Evolutionary conservation across 2,329 filamentous ascomycete species (phyloP), one percentile per base, ranked within the genome.

Genomic region (Stemphylium beticola): DNA sequence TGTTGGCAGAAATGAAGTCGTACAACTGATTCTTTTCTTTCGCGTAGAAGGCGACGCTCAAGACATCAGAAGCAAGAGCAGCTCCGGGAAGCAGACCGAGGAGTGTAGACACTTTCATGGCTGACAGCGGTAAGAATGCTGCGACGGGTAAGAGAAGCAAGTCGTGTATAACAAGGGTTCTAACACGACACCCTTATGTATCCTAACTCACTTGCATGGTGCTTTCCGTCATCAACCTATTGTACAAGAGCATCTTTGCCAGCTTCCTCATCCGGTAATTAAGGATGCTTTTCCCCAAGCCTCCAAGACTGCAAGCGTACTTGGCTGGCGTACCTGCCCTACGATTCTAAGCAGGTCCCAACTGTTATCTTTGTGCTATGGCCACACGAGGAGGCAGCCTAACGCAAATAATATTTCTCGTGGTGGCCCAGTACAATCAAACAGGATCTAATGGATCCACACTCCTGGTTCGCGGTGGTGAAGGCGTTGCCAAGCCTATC

Each of bases 1-100:
- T 58, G 43, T 73, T 72, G 26, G 58, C 55, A 4, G 66, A 65
- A 44, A 73, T 69, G 51, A 72, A 70, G 26, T 67, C 53, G 22
- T 64, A 58, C 7, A 73, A 54, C 18, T 69, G 54, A 2, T 42
- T 66, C 48, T 63, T 66, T 44, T 72, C 68, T 37, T 79, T 67
- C 0, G 69, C 59, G 49, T 60, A 60, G 47, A 72, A 66, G 7
- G 69, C 65, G 31, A 72, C 68, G 51, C 61, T 67, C 49, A 71
- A 52, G 29, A 66, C 56, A 45, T 71, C 60, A 12, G 64, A 64
- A 15, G 68, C 69, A 17, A 72, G 52, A n/a, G 59, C 66, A 17
- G 57, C 55, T 4, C 58, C 60, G 12, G 69, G 66, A 8, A 72
- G 57, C 15, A 72, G 41, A 38, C 63, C 57, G 31, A 71, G 64